A percentile compares a stretch with the other conserved stretches of the same genome.
Conservation (phyloP, 2,329 filamentous ascomycete species). For the Phialemonium atrogriseum region DNA sequence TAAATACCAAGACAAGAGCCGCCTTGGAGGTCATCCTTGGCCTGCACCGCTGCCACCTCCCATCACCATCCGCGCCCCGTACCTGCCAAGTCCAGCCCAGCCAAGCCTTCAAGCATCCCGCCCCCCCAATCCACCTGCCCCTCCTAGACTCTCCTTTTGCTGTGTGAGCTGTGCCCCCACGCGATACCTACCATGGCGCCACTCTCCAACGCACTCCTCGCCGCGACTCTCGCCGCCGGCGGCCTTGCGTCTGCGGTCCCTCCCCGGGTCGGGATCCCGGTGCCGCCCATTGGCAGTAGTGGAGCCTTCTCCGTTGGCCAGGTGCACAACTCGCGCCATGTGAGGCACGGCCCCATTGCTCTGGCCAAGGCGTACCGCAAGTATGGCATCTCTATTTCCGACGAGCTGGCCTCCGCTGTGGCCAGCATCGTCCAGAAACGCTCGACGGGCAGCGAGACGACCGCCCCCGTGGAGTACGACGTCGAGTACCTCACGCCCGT, state of each 20-base stretch:
- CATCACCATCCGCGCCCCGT: too few species aligned
- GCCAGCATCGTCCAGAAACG: slow-evolving; percentile 15
- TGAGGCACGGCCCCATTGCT: slow-evolving; percentile 20
- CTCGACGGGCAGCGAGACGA: slow-evolving; percentile 19
- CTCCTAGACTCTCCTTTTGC: too few species aligned
- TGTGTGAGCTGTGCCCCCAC: too few species aligned
- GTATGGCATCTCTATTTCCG: slow-evolving; percentile 21
- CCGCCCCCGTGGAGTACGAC: slow-evolving; percentile 21
- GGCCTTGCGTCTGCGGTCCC: slow-evolving; percentile 4
- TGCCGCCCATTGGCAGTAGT: slow-evolving; percentile 1
- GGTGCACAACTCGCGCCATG: slow-evolving; percentile 23
- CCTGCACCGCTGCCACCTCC: too few species aligned
- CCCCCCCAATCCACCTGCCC: too few species aligned
- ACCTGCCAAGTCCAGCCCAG: too few species aligned
- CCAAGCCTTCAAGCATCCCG: too few species aligned
- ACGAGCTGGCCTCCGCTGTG: slow-evolving; percentile 16
- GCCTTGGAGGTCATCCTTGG: too few species aligned
- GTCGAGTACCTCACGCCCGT: slow-evolving; percentile 30
- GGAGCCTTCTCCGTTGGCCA: slow-evolving; percentile 22
- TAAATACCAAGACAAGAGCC: too few species aligned
- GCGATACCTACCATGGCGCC: slow-evolving; percentile 9
- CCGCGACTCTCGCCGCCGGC: slow-evolving; percentile 1
- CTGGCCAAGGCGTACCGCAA: slow-evolving; percentile 27
- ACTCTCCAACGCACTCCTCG: slow-evolving; percentile 4
- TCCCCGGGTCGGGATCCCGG: neutral